These are phyloP conservation scores for Lyophyllum semitale DNA, from an alignment of 768 basidiomycete genomes.

Conservation along the genomic window DNA sequence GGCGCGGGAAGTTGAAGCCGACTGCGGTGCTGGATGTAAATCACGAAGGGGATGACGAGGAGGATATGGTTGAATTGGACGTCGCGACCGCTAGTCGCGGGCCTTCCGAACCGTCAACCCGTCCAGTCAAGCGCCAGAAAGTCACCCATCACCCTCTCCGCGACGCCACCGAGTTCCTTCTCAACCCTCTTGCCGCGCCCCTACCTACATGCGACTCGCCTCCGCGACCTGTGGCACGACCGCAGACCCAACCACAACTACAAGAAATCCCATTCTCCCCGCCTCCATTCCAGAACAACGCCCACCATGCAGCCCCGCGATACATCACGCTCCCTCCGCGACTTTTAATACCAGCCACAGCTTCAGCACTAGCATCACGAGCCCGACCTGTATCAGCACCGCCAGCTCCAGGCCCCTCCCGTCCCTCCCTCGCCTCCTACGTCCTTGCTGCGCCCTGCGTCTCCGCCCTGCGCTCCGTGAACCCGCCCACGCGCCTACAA, in stretches of 20 bases:
- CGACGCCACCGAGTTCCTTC: constrained; percentile 56
- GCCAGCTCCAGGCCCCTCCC: background rate
- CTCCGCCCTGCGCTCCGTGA: constrained; percentile 25
- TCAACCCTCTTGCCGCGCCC: constrained; percentile 53
- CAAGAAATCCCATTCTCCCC: background rate
- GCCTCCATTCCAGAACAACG: constrained; percentile 4
- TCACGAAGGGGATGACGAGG: constrained; percentile 21
- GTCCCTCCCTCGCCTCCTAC: constrained; percentile 34
- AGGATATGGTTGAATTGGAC: background rate
- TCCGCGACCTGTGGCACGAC: background rate
- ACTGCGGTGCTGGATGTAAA: constrained; percentile 40
- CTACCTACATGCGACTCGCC: constrained; percentile 16
- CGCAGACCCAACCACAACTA: background rate
- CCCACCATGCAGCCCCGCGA: background rate
- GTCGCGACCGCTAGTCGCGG: background rate
- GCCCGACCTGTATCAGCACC: background rate
- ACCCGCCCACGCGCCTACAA: constrained; percentile 65
- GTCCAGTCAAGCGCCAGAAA: constrained; percentile 18
- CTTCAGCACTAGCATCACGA: background rate
- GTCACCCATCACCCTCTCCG: constrained; percentile 29
- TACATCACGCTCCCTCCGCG: background rate
- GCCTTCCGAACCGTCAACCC: background rate
- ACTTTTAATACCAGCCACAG: background rate
- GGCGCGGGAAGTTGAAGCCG: constrained; percentile 43
- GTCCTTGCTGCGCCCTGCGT: constrained; percentile 47